phyloP scores from a whole-genome alignment of 202 grass and related monocot species.

The Panicum virgatum region DNA sequence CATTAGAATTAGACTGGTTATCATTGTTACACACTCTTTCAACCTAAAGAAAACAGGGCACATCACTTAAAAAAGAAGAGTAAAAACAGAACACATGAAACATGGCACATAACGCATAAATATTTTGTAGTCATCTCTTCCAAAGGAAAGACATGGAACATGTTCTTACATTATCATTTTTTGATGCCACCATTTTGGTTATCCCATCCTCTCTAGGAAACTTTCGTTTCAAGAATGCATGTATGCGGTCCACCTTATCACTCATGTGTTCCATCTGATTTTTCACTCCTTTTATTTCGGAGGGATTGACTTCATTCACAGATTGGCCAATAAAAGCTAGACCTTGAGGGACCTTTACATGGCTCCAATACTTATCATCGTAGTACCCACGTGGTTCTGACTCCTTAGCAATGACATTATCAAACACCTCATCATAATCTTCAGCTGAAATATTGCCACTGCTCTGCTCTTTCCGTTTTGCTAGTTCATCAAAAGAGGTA shows the following conservation, averaged over 20 bases:
- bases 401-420: background rate
- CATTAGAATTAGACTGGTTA: background rate
- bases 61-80: no score
- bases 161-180: no score
- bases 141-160: no score
- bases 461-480: background rate
- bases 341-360: background rate
- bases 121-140: no score
- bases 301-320: background rate
- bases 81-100: background rate
- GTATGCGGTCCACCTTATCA: background rate
- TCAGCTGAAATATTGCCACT: background rate
- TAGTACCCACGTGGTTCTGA: constrained; percentile 1
- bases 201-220: background rate
- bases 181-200: background rate
- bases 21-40: background rate
- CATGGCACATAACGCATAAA: background rate
- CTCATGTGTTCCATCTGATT: background rate
- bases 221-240: background rate
- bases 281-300: background rate
- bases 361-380: background rate
- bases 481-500: background rate
- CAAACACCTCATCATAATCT: constrained; percentile 3
- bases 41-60: background rate
- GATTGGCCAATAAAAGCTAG: background rate